Base-by-base conservation (phyloP, 495 filamentous ascomycete genomes). In the Aspergillus bridgeri region DNA sequence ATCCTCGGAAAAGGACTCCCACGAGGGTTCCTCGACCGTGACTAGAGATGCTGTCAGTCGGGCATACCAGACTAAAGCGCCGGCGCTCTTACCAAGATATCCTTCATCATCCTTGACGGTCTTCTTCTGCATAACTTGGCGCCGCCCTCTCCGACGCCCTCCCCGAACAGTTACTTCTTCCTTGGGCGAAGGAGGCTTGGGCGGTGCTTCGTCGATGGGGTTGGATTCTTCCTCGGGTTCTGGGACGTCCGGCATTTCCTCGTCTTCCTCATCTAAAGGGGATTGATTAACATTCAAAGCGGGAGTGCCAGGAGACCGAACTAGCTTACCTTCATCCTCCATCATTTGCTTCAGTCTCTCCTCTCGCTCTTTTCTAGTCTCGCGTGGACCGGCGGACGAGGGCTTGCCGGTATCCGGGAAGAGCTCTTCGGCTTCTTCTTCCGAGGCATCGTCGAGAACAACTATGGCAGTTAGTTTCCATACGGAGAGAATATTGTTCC, bases 1-100 rank as follows among this genome's bases (percentile, higher is more conserved):
- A 65, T 95, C 92, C 61, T 92, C 89, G 3, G 91, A 96, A 77
- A 95, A 98, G 5, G 90, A 96, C 70, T 98, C 94, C 94, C 94
- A 98, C 1, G 80, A 86, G 1, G 83, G 76, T 66, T 97, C 93
- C 65, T 93, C 88, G 61, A 86, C 88, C 13, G 94, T 98, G 18
- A 98, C 94, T 96, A 27, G 27, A 59, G 63, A 56, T 58, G 64
- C 13, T 38, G 62, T 61, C 63, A 55, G 68, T 51, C 69, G 45
- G 18, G 23, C 2, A 51, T 18, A n/a, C 46, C 23, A 51, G 33
- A 46, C 38, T 3, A 11, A 19, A 52, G 42, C 19, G 42, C 38
- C 29, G 21, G 52, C 29, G 48, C 15, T 77, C 85, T 60, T 79
- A 93, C 91, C 90, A 15, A 98, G 77, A 69, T 96, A 98, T 42